Conservation (phyloP, 495 filamentous ascomycete species). For the Aspergillus panamensis region DNA sequence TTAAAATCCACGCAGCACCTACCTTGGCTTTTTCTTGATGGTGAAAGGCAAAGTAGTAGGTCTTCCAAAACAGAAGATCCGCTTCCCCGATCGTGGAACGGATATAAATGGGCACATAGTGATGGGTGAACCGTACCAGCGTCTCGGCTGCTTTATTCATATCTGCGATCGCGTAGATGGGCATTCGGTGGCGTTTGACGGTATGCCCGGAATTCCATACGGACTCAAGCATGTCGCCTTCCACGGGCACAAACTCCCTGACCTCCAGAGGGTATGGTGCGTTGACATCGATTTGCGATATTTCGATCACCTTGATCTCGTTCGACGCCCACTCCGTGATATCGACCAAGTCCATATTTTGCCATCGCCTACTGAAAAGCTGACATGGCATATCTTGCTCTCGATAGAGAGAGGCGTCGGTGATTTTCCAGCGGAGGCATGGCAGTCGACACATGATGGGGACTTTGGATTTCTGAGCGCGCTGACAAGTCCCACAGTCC, state of each 20-base stretch:
- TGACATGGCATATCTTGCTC: constrained; percentile 17
- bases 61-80: constrained; percentile 12
- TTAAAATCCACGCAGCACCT: not conserved
- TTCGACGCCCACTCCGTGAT: constrained; percentile 16
- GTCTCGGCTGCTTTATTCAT: constrained; percentile 9
- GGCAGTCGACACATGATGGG: constrained; percentile 7
- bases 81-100: constrained; percentile 3
- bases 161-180: constrained; percentile 10
- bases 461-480: constrained; percentile 13
- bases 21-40: constrained; percentile 17
- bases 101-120: constrained; percentile 13
- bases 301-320: constrained; percentile 8
- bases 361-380: constrained; percentile 15
- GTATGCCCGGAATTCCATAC: constrained; percentile 3
- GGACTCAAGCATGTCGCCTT: constrained; percentile 14
- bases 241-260: constrained; percentile 8
- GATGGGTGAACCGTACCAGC: constrained; percentile 5
- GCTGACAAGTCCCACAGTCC: constrained; percentile 16
- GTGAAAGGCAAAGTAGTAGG: constrained; percentile 14
- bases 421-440: constrained; percentile 15
- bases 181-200: constrained; percentile 7
- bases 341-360: constrained; percentile 15
- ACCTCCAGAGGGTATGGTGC: constrained; percentile 14
- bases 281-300: constrained; percentile 10
- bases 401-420: constrained; percentile 13